Base-by-base conservation (phyloP, 169 alveolate species). In the Cryptosporidium sp. region DNA sequence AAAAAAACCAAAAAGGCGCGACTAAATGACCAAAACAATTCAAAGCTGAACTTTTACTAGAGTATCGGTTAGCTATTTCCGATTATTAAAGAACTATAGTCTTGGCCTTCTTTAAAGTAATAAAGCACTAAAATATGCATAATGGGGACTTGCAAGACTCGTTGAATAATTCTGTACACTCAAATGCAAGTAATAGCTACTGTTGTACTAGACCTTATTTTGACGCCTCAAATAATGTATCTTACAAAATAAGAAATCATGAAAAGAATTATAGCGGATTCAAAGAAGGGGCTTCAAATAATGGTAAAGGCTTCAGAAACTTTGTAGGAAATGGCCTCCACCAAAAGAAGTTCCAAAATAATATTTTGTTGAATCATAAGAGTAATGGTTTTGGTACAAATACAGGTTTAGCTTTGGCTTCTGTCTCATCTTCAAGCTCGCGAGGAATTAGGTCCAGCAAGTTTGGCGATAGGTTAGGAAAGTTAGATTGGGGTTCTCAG, bases 401-500 rank as follows among this genome's bases (percentile, higher is more conserved):
- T 48, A 6, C 67, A 23, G 85, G 69, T 33, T 72, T 72, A 33
- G 53, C 72, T 65, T 65, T 65, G 23, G 72, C 23, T 37, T 65
- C 72, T 29, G 72, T 37, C 3, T 65, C 72, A 37, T 33, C 26
- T 65, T 65, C 72, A 65, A 35, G 51, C 53, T 65, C 72, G 51
- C 72, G 85, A 35, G 53, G 85, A 53, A 35, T 53, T 26, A 86
- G 70, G 39, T 86, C 84, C 58, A 87, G 89, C 69, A 84, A 69
- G 61, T 91, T 94, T 61, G 98, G 98, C 8, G 92, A 91, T 72
- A 93, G 93, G 58, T 85, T 96, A 60, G 51, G 39, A 35, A 92
- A 91, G 56, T 85, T 95, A n/a, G 97, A 96, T 91, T 97, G 99
- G 98, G 56, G 91, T 31, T 70, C 85, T 53, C 91, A 91, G 48